Evolutionary conservation across 2,329 filamentous ascomycete species (phyloP).

Genomic region (Bipolaris zeicola): DNA sequence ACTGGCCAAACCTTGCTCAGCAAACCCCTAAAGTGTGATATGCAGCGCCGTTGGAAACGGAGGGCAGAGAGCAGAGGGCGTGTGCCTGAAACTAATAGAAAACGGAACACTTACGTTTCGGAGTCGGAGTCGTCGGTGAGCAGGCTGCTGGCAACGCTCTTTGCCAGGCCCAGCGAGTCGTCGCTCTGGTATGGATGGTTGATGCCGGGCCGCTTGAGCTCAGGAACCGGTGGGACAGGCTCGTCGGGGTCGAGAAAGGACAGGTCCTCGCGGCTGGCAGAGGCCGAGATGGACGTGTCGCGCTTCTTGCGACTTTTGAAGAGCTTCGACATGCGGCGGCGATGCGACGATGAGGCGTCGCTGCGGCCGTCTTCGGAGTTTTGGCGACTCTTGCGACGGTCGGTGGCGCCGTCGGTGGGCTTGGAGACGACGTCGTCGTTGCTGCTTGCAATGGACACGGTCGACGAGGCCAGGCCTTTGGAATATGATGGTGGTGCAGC

Average conservation of each 20-base stretch:
- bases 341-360: slow-evolving; percentile 47
- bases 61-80: background rate
- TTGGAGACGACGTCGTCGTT: slow-evolving; percentile 36
- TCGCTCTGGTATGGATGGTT: slow-evolving; percentile 41
- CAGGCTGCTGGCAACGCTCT: slow-evolving; percentile 56
- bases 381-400: slow-evolving; percentile 47
- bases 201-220: slow-evolving; percentile 19
- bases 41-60: background rate
- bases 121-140: slow-evolving; percentile 58
- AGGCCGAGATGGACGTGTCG: slow-evolving; percentile 6
- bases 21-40: background rate
- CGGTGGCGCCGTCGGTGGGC: slow-evolving; percentile 49
- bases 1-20: slow-evolving; percentile 9
- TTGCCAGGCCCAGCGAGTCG: slow-evolving; percentile 51
- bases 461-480: slow-evolving; percentile 39
- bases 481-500: slow-evolving; percentile 30
- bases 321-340: slow-evolving; percentile 59
- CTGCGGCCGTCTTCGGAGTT: slow-evolving; percentile 49
- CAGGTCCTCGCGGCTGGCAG: slow-evolving; percentile 37
- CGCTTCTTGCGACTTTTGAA: slow-evolving; percentile 55
- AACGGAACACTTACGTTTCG: slow-evolving; percentile 53
- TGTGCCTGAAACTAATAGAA: slow-evolving; percentile 15
- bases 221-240: slow-evolving; percentile 32
- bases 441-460: slow-evolving; percentile 41
- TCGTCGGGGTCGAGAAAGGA: slow-evolving; percentile 27